Conservation (phyloP, 192 early-diverging fungal species). For the Entrophospora sp. region DNA sequence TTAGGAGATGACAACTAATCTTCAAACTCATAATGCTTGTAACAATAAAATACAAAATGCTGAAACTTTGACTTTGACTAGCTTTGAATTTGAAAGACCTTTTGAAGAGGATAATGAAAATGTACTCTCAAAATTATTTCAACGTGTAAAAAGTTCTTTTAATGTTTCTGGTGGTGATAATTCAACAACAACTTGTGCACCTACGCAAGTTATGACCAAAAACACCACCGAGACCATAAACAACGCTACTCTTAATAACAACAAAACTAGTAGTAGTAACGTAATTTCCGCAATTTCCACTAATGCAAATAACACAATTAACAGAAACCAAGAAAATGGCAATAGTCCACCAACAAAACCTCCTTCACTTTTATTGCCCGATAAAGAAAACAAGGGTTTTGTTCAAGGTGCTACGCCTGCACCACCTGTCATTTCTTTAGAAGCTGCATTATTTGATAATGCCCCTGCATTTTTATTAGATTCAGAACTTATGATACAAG, state of each 20-base stretch:
- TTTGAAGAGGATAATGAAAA: slow-evolving; percentile 33
- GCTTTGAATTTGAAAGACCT: slow-evolving; percentile 29
- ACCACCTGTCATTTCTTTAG: not conserved
- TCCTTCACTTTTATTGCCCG: not conserved
- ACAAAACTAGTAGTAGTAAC: not conserved
- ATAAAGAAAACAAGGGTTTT: slow-evolving; percentile 14
- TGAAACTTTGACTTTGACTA: slow-evolving; percentile 27
- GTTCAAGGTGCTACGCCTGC: not conserved
- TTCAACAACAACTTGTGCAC: not conserved
- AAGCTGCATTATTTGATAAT: not conserved
- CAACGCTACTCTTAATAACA: not conserved
- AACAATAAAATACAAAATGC: not conserved
- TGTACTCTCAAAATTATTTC: slow-evolving; percentile 47
- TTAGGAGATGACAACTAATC: too few relatives aligned
- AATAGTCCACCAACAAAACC: not conserved
- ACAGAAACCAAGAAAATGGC: not conserved
- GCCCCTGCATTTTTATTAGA: not conserved
- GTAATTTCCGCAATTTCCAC: not conserved
- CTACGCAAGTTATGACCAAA: not conserved
- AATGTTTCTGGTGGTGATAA: not conserved
- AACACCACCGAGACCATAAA: slow-evolving; percentile 1
- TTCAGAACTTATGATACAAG: not conserved
- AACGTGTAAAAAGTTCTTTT: slow-evolving; percentile 41
- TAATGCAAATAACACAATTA: not conserved
- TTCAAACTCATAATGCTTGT: too few relatives aligned